Base-by-base conservation (phyloP, 73 alveolate species). In the Tetrahymena malaccensis region DNA sequence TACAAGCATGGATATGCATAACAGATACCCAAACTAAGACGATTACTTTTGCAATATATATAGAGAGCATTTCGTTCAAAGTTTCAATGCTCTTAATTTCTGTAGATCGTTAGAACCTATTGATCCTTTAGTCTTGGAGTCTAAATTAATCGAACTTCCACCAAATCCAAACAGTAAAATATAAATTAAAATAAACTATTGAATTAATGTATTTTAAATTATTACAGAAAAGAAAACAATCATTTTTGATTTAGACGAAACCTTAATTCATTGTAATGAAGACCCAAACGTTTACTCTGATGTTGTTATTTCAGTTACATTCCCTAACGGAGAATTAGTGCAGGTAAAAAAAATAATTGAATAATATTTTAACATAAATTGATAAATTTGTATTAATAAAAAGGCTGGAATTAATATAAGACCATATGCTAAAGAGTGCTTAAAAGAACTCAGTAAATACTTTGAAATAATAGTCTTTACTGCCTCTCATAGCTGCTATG, bases 401-500 rank as follows among this genome's bases (percentile, higher is more conserved):
- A 35, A 97, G 96, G 99, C 99, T 27, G 99, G 99, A 16, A 97
- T 98, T 31, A 98, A 98, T 98, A 94, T 98, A 17, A 94, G 99
- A 50, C 99, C 99, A 21, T 95, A 93, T 93, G 98, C 99, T 94
- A 96, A 97, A 94, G 99, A 98, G 94, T 95, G 98, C 83, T 93
- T 98, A 89, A 97, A 89, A 94, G 96, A 96, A 70, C 98, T 97
- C 85, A 96, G 96, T 31, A 96, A 98, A 85, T 55, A 94, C 85
- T 98, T 98, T 96, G 97, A 97, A 95, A 98, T 98, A 8, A 98
- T 98, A 38, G 97, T 98, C 16, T 98, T 97, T 94, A 98, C 99
- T 33, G 99, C 99, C 27, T 97, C 99, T 33, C 99, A 98, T 97
- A 96, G 97, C 25, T 97, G 99, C 38, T 98, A 98, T 97, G 99